Percentiles rank a stretch among this genome's conserved stretches.
These are phyloP conservation scores for Cucurbita maxima DNA, from an alignment of 306 rosid species.

Conservation along the genomic window DNA sequence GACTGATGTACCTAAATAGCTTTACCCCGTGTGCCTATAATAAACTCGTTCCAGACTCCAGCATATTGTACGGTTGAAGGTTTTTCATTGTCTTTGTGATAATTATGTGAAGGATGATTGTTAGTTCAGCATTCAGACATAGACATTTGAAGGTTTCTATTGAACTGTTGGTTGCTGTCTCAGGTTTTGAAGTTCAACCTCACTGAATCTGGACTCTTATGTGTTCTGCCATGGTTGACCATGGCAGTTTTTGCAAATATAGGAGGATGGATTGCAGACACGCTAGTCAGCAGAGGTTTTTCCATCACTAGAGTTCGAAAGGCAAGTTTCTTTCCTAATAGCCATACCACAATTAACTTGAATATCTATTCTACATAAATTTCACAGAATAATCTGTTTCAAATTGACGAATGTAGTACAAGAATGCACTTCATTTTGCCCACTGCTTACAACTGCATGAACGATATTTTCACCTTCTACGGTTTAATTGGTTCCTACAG, in stretches of 20 bases:
- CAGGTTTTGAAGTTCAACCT: constrained; percentile 98
- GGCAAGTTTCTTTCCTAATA: constrained; percentile 27
- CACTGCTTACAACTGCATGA: not conserved
- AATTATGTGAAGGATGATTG: not conserved
- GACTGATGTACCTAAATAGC: not conserved
- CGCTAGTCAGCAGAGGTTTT: constrained; percentile 80
- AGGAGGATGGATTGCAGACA: constrained; percentile 99
- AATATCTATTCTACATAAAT: not conserved
- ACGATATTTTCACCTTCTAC: not conserved
- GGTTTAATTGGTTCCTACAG: not conserved
- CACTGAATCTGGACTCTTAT: constrained; percentile 88
- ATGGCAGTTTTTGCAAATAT: constrained; percentile 92
- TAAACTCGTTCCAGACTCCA: not conserved
- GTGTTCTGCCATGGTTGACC: constrained; percentile 95
- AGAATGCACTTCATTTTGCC: not conserved
- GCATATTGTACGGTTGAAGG: not conserved
- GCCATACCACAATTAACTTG: not conserved
- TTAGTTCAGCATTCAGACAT: not conserved
- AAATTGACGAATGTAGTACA: not conserved
- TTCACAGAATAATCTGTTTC: not conserved
- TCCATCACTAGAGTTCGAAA: constrained; percentile 81
- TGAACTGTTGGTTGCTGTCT: constrained; percentile 3
- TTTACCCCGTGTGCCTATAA: not conserved
- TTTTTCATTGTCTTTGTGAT: not conserved
- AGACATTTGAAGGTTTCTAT: not conserved